A percentile compares a stretch with the other conserved stretches of the same genome.
Evolutionary conservation across 1,284 basidiomycete genomes (phyloP).

Genomic region (Moesziomyces globuligerus): DNA sequence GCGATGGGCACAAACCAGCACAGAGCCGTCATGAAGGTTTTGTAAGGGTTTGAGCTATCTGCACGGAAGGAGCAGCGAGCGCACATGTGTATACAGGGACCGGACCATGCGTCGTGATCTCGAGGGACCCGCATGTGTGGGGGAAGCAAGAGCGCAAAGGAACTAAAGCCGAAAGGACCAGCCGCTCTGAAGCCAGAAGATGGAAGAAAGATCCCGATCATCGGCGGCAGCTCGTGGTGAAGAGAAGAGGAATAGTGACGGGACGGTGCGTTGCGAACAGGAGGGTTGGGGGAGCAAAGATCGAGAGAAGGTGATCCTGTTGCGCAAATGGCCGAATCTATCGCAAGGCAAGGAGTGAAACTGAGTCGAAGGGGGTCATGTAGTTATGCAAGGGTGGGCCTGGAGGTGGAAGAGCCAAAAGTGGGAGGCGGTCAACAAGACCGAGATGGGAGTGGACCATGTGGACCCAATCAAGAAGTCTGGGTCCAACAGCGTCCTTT

Average conservation of each 20-base stretch:
- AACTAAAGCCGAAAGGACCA: background rate
- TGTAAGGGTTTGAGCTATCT: slow-evolving; percentile 13
- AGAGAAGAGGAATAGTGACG: background rate
- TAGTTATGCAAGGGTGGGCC: background rate
- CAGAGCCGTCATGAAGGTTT: too few relatives aligned
- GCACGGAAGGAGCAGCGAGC: slow-evolving; percentile 11
- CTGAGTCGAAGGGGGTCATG: slow-evolving; percentile 1
- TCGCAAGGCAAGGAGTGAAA: background rate
- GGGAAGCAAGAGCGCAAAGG: background rate
- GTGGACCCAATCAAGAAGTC: too few relatives aligned
- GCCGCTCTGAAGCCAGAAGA: background rate
- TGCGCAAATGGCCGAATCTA: background rate
- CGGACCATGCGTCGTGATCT: slow-evolving; percentile 19
- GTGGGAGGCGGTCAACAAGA: background rate
- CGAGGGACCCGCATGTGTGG: slow-evolving; percentile 8
- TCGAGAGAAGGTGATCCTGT: background rate
- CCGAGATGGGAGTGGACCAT: background rate
- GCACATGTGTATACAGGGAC: slow-evolving; percentile 28
- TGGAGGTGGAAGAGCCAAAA: background rate
- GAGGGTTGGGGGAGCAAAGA: too few relatives aligned
- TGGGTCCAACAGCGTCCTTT: slow-evolving; percentile 3
- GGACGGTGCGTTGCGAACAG: too few relatives aligned
- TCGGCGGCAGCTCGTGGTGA: background rate
- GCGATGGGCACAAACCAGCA: too few relatives aligned
- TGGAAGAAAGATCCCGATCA: background rate